Percentiles rank a stretch among this genome's conserved stretches.
Conservation (phyloP, 768 basidiomycete species). For the Mrakia blollopis region DNA sequence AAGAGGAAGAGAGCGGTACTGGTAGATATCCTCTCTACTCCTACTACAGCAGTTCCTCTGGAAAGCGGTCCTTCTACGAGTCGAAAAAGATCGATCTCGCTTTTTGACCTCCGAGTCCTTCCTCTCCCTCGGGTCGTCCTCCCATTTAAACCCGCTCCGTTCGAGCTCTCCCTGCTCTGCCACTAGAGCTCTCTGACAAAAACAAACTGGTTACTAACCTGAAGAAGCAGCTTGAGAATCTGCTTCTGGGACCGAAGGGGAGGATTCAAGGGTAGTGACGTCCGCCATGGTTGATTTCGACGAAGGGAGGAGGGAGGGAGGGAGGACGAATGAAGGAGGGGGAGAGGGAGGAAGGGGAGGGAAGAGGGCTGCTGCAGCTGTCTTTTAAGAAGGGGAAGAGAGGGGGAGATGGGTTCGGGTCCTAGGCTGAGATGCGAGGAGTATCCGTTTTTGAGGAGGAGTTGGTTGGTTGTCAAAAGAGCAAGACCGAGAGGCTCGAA, state of each 20-base stretch:
- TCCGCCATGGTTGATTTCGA: background rate
- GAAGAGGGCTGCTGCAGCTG: too few species aligned
- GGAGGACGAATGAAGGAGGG: background rate
- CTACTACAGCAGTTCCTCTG: too few species aligned
- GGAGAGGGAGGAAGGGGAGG: too few species aligned
- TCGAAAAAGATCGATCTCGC: background rate
- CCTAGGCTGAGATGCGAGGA: too few species aligned
- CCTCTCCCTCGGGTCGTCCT: too few species aligned
- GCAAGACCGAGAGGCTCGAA: too few species aligned
- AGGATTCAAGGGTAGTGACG: conserved; percentile 7
- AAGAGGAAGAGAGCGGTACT: background rate
- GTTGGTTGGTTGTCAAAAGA: too few species aligned
- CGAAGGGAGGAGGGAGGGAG: background rate
- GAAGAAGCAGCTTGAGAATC: background rate
- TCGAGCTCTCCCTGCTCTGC: background rate
- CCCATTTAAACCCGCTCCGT: conserved; percentile 5
- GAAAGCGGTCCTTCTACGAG: too few species aligned
- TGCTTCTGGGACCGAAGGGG: background rate
- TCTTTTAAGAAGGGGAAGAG: too few species aligned
- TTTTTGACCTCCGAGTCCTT: background rate
- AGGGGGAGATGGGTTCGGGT: too few species aligned
- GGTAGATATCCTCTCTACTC: background rate
- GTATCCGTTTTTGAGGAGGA: too few species aligned
- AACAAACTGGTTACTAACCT: background rate
- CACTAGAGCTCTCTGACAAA: background rate